Conservation (phyloP, 768 basidiomycete species). For the Zangia roseola region DNA sequence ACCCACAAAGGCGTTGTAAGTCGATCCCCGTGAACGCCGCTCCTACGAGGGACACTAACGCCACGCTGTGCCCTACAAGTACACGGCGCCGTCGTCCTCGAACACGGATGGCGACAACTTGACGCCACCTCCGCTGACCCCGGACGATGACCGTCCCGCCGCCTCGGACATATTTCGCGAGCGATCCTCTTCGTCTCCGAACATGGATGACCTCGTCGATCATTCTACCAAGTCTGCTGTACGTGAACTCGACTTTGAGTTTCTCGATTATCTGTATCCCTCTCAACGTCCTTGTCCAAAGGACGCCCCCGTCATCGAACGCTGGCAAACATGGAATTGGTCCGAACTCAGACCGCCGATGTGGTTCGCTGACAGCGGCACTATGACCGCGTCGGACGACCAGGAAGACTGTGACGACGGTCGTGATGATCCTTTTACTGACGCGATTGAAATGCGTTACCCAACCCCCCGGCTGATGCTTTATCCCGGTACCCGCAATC, state of each 20-base stretch:
- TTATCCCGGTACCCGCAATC: slow-evolving; percentile 6
- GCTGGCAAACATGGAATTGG: slow-evolving; percentile 36
- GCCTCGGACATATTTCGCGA: slow-evolving; percentile 20
- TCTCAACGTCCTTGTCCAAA: slow-evolving; percentile 25
- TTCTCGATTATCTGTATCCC: slow-evolving; percentile 24
- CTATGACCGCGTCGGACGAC: slow-evolving; percentile 10
- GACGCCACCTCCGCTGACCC: slow-evolving; percentile 37
- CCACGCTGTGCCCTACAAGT: slow-evolving; percentile 8
- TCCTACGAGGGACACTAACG: slow-evolving; percentile 2
- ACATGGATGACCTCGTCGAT: slow-evolving; percentile 21
- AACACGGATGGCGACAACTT: slow-evolving; percentile 31
- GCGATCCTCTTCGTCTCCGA: slow-evolving; percentile 23
- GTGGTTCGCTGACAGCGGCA: slow-evolving; percentile 20
- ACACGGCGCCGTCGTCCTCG: slow-evolving; percentile 24
- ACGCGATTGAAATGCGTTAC: slow-evolving; percentile 14
- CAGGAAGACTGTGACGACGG: slow-evolving; percentile 28
- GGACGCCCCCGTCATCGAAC: slow-evolving; percentile 24
- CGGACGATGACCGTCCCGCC: slow-evolving; percentile 32
- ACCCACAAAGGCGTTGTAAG: slow-evolving; percentile 26
- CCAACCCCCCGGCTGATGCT: slow-evolving; percentile 13
- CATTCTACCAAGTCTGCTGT: slow-evolving; percentile 17
- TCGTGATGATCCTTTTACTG: slow-evolving; percentile 15
- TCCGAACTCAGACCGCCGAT: slow-evolving; percentile 30
- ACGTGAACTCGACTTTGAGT: slow-evolving; percentile 24
- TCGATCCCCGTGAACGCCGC: not conserved